Evolutionary conservation across 306 rosid genomes (phyloP).

Genomic region (Acacia acuminata): DNA sequence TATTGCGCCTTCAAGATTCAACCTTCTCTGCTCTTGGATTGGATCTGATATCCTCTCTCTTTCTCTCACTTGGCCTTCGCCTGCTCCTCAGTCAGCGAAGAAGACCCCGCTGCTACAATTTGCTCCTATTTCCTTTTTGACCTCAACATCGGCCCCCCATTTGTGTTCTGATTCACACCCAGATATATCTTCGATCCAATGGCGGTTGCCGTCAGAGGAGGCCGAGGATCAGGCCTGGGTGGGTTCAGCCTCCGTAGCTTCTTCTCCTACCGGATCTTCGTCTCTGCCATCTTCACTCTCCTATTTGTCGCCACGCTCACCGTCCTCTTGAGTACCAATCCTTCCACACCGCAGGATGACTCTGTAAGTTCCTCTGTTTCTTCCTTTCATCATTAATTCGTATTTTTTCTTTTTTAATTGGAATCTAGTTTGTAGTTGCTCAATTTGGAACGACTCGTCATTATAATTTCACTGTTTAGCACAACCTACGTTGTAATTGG

Average conservation of each 20-base stretch:
- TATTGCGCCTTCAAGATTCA: background rate
- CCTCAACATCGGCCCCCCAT: background rate
- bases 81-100: conserved; percentile 16
- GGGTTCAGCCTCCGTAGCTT: conserved; percentile 73
- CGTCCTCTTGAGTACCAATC: conserved; percentile 69
- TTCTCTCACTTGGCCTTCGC: background rate
- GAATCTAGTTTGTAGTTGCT: conserved; percentile 15
- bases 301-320: conserved; percentile 91
- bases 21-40: background rate
- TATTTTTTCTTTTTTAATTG: conserved; percentile 20
- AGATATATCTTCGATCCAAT: conserved; percentile 41
- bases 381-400: background rate
- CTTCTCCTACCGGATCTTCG: conserved; percentile 96
- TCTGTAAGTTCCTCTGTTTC: conserved; percentile 60
- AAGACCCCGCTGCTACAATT: background rate
- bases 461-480: conserved; percentile 29
- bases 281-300: conserved; percentile 85
- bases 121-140: background rate
- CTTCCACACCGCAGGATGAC: conserved; percentile 60
- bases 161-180: conserved; percentile 3
- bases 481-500: conserved; percentile 24
- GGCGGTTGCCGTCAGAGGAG: conserved; percentile 90
- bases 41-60: background rate
- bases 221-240: conserved; percentile 57
- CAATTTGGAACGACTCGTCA: conserved; percentile 22